Base-by-base conservation (phyloP, 257 asterid genomes). In the Gentiana dahurica region DNA sequence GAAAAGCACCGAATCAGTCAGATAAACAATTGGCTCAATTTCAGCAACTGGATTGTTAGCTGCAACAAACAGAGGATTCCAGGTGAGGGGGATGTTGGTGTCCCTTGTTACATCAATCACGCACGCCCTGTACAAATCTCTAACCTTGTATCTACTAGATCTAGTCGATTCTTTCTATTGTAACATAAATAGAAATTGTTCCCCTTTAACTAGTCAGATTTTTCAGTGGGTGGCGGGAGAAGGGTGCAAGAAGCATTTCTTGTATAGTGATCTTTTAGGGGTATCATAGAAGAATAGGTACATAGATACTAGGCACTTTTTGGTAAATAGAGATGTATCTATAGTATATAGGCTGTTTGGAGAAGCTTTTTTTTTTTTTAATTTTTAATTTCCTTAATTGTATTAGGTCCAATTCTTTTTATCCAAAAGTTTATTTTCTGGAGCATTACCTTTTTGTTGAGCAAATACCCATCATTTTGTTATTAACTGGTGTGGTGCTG, bases 101-200 rank as follows among this genome's bases (percentile, higher is more conserved):
- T 62, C 6, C 58, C 52, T 64, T 38, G 60, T n/a, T 50, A 49
- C 71, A 70, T 77, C 69, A 69, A 55, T 36, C 62, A 60, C 46
- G 70, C 72, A 55, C 61, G 24, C 24, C 65, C 55, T 87, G 87
- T 81, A 83, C 79, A 84, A 71, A 76, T 64, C 74, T 57, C 81
- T 74, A 79, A 75, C 82, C 75, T 54, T 76, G 79, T 73, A 70
- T 61, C 56, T 70, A 83, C 56, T 70, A 83, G 81, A 58, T 70
- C 53, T 65, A 86, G 66, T 73, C 68, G 68, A 75, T 74, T 76
- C 74, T 74, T 87, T 73, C 6, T 61, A 70, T 68, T 81, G 86
- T 81, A 79, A 71, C 70, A 73, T 81, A 75, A 61, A 61, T 39
- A 41, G 36, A 55, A 77, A 85, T 75, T 71, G 78, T 77, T 59